Percentiles rank a stretch among this genome's conserved stretches.
These are phyloP conservation scores for Bolboschoenus planiculmis DNA, from an alignment of 176 grass and related monocot genomes.

Conservation along the genomic window DNA sequence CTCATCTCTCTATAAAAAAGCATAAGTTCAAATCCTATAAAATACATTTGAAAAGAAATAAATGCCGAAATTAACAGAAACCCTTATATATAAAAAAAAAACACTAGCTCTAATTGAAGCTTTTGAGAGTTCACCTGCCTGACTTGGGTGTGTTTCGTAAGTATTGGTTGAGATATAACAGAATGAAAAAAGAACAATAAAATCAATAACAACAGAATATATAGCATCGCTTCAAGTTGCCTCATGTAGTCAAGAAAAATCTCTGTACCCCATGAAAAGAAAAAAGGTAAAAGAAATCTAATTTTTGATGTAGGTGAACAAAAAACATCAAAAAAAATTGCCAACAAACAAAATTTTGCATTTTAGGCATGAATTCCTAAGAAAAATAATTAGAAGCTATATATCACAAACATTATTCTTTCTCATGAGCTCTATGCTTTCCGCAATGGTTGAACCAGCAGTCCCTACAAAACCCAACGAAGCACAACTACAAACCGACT, in stretches of 20 bases:
- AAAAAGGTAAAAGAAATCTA: not conserved
- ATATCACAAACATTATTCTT: constrained; percentile 58
- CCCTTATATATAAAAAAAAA: too few relatives aligned
- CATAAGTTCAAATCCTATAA: not conserved
- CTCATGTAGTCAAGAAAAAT: not conserved
- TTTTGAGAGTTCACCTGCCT: not conserved
- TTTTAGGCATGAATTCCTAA: not conserved
- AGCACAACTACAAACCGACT: constrained; percentile 85
- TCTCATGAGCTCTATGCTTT: constrained; percentile 77
- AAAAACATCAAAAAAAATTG: not conserved
- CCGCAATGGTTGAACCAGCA: constrained; percentile 81
- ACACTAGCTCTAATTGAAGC: too few relatives aligned
- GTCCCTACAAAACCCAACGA: constrained; percentile 94
- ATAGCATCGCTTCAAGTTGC: not conserved
- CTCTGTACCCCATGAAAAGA: not conserved
- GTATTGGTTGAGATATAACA: not conserved
- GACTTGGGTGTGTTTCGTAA: not conserved
- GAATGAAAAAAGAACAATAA: not conserved
- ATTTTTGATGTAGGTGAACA: not conserved
- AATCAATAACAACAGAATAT: not conserved
- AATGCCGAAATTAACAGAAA: too few relatives aligned
- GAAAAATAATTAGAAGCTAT: constrained; percentile 25
- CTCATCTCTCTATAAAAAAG: too few relatives aligned
- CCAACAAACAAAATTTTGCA: not conserved
- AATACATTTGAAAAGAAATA: not conserved